Evolutionary conservation across 345 rosid genomes (phyloP).

Genomic region (Eucalyptus melliodora): DNA sequence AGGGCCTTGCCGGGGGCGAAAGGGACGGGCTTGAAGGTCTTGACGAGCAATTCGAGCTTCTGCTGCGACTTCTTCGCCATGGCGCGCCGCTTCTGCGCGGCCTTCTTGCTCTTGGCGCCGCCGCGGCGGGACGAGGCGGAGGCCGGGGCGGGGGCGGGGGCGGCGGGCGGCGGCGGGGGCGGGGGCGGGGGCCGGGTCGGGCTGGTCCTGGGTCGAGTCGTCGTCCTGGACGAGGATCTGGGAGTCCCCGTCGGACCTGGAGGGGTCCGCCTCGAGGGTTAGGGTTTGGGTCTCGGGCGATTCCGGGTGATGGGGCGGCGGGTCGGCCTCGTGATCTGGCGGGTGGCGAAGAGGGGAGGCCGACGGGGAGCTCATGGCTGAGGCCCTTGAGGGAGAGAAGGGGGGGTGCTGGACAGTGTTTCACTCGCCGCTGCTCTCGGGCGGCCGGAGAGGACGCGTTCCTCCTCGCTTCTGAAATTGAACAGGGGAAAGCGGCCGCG

Average conservation of each 20-base stretch:
- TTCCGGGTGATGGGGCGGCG: neutral
- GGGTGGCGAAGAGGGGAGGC: neutral
- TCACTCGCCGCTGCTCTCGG: neutral
- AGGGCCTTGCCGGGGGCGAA: constrained; percentile 44
- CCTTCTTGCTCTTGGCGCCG: constrained; percentile 25
- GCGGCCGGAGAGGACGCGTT: neutral
- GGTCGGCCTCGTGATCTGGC: neutral
- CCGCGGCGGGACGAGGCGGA: constrained; percentile 4
- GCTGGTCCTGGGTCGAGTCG: neutral
- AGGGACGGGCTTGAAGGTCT: constrained; percentile 45
- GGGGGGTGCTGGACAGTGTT: neutral
- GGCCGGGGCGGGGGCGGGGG: neutral
- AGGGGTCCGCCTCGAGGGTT: neutral
- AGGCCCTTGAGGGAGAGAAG: neutral
- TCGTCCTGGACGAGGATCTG: neutral
- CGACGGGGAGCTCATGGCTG: neutral
- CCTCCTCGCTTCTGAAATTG: neutral
- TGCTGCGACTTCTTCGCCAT: constrained; percentile 19
- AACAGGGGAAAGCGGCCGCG: neutral
- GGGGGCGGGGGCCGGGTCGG: neutral
- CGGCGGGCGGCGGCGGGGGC: neutral
- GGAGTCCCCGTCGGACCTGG: neutral
- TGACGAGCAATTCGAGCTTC: constrained; percentile 37
- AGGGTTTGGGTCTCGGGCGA: constrained; percentile 3
- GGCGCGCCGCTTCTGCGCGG: constrained; percentile 10